Base-by-base conservation (phyloP, 2,329 filamentous ascomycete species). In the Cadophora sp. region DNA sequence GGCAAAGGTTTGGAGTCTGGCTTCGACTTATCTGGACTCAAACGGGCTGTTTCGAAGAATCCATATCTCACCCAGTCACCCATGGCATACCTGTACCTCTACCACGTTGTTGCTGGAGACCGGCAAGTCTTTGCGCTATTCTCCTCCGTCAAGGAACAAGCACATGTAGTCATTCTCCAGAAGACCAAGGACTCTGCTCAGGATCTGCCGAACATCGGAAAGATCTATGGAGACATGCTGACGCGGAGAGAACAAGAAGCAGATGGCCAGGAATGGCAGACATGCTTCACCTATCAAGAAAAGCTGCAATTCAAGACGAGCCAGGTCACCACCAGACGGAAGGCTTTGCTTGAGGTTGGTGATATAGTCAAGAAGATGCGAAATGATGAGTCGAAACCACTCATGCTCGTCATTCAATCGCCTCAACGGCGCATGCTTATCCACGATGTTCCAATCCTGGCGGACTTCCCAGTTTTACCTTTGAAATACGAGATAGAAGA, bases 111-210 rank as follows among this genome's bases (percentile, higher is more conserved):
- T 55, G 90, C 94, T 14, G 94, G 94, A 3, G 95, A 99, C 67
- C 88, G 93, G 43, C 94, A 99, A 76, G 91, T 99, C 62, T 98
- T 97, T 78, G 94, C 93, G 0, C 79, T 99, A 5, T 97, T 99
- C 79, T 98, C 95, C 0, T 95, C 93, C 0, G 88, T 88, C 0
- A 91, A 87, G 71, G 86, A 89, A 14, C 89, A 96, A 74, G 96
- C 94, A 0, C 89, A 97, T 75, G 88, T 99, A 62, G 85, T 98
- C 62, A 91, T 97, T n/a, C 85, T 97, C 46, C 94, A 96, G 77
- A 92, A 91, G 76, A 89, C 87, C 56, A 91, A 90, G 73, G 94
- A 97, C 73, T 86, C 88, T 6, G 85, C 82, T 1, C 92, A 97
- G 75, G 92, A 94, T 34, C 85, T 99, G 73, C 96, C 96, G 0